phyloP scores from a whole-genome alignment of 495 filamentous ascomycete genomes.

The Neurospora africana region DNA sequence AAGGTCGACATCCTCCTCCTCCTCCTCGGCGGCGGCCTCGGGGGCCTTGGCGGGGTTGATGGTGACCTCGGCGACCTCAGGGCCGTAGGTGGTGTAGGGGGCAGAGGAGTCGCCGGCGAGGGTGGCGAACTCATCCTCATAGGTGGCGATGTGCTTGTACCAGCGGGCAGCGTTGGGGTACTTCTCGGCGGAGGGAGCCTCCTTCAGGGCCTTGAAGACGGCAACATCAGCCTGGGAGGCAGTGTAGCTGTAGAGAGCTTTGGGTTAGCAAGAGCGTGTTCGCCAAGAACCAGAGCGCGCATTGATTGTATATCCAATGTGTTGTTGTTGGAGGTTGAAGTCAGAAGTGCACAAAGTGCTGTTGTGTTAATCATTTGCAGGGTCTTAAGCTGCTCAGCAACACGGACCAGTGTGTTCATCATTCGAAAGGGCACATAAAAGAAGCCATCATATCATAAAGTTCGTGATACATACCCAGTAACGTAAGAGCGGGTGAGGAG shows the following conservation, averaged over 20 bases:
- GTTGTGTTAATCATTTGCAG: slow-evolving; percentile 71
- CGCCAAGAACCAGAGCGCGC: not conserved
- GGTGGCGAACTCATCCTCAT: slow-evolving; percentile 79
- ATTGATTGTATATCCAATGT: not conserved
- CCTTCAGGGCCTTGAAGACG: slow-evolving; percentile 79
- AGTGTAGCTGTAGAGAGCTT: slow-evolving; percentile 47
- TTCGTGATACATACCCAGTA: slow-evolving; percentile 56
- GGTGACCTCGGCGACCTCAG: slow-evolving; percentile 63
- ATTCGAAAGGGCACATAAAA: slow-evolving; percentile 26
- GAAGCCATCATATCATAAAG: slow-evolving; percentile 2
- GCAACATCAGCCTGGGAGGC: slow-evolving; percentile 94
- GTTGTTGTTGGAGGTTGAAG: slow-evolving; percentile 15
- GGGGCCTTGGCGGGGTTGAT: slow-evolving; percentile 82
- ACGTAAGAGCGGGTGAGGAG: slow-evolving; percentile 87
- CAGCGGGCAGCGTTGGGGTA: slow-evolving; percentile 92
- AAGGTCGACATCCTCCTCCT: slow-evolving; percentile 78
- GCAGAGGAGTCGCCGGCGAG: slow-evolving; percentile 86
- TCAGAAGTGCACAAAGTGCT: slow-evolving; percentile 81
- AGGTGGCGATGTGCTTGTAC: slow-evolving; percentile 96
- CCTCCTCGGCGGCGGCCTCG: slow-evolving; percentile 34
- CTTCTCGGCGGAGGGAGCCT: slow-evolving; percentile 65
- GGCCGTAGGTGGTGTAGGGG: slow-evolving; percentile 82
- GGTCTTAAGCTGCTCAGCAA: slow-evolving; percentile 99
- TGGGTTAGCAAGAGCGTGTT: slow-evolving; percentile 4
- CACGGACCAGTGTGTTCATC: slow-evolving; percentile 98